Evolutionary conservation across 2,329 filamentous ascomycete species (phyloP).

Genomic region (Hymenoscyphus infarciens): DNA sequence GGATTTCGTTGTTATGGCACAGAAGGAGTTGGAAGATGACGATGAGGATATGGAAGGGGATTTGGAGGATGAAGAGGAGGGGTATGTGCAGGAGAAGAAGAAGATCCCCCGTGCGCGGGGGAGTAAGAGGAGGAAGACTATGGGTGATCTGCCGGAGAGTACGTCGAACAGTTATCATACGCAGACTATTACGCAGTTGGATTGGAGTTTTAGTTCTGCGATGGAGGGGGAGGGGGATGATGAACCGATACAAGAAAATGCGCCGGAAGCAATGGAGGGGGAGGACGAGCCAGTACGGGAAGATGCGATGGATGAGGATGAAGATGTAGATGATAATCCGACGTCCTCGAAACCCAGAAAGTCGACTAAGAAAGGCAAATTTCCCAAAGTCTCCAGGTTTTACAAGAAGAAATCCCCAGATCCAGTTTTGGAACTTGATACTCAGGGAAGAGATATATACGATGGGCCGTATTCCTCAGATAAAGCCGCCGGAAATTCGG

Average conservation of each 20-base stretch:
- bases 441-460: background rate
- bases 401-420: slow-evolving; percentile 2
- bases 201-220: slow-evolving; percentile 24
- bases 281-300: background rate
- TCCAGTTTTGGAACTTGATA: background rate
- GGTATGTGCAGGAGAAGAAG: slow-evolving; percentile 20
- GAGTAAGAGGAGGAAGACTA: slow-evolving; percentile 27
- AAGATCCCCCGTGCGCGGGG: slow-evolving; percentile 12
- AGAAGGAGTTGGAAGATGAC: slow-evolving; percentile 8
- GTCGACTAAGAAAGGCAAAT: background rate
- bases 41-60: slow-evolving; percentile 16
- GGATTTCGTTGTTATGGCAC: slow-evolving; percentile 22
- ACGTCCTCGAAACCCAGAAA: background rate
- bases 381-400: background rate
- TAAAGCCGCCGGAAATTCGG: background rate
- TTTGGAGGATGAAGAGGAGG: slow-evolving; percentile 14
- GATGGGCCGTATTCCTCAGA: slow-evolving; percentile 4
- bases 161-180: slow-evolving; percentile 24
- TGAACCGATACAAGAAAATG: background rate
- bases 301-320: slow-evolving; percentile 6
- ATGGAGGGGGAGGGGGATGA: slow-evolving; percentile 11
- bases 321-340: slow-evolving; percentile 4
- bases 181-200: slow-evolving; percentile 33
- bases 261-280: background rate
- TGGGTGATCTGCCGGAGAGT: slow-evolving; percentile 18